Evolutionary conservation across 2,329 filamentous ascomycete genomes (phyloP), one percentile per base, ranked within the genome.

Genomic region (Chaetomium strumarium): DNA sequence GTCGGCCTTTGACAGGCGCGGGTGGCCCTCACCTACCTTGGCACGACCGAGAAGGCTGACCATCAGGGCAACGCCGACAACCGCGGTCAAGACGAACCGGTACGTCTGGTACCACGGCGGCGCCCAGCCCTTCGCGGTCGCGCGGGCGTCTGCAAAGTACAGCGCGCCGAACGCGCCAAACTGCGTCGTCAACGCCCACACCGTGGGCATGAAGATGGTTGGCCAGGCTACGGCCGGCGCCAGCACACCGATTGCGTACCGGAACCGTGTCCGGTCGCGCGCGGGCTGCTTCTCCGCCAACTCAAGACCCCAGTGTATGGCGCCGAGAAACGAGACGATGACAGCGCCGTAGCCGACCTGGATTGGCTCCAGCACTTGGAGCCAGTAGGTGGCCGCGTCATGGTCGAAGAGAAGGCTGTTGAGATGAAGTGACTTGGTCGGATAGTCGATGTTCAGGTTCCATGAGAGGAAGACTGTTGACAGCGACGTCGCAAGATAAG

Each of bases 321-420:
- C 91, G 41, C 92, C 92, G 1, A 96, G 80, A 76, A 96, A 96
- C 29, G 90, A 95, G 62, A 96, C 87, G 63, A 96, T 93, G 53
- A 95, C 83, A 44, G 91, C 92, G 51, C 92, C 91, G 63, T 95
- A 96, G 54, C 90, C 91, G 50, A 96, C 79, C 70, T 96, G 92
- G 49, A 96, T 72, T 12, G 90, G 90, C 72, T 96, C 90, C 30
- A 96, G 75, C 14, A 90, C 68, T 59, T 85, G 79, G 10, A 96
- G 77, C 51, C 90, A 74, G 20, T 86, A 72, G 55, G 84, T 81
- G 2, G 90, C 90, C 2, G 80, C 85, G 46, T 90, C 81, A 46
- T 83, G 83, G 58, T 77, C 81, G 60, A 95, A 70, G 54, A 91
- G 66, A 50, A 83, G 72, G 52, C 75, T 81, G 65, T 93, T 78